Evolutionary conservation across 768 basidiomycete genomes (phyloP).

Genomic region (Lentinula sp.): DNA sequence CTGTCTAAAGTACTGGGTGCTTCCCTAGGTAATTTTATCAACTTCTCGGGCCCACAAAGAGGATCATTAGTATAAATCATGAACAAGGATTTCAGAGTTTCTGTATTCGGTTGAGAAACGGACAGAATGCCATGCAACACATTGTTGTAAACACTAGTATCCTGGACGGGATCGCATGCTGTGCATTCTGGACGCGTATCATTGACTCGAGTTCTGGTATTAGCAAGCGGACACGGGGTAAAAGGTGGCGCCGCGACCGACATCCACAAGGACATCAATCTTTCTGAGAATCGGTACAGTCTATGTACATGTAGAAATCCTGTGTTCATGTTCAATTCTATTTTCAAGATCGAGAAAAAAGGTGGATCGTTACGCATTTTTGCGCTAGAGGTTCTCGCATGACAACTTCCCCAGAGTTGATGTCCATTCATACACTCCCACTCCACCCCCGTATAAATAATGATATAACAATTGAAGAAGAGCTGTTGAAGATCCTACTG

Average conservation of each 20-base stretch:
- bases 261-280: neutral
- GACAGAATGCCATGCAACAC: neutral
- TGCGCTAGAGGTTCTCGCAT: too few relatives aligned
- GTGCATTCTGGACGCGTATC: neutral
- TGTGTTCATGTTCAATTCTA: too few relatives aligned
- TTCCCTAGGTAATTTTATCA: neutral
- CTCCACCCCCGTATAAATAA: too few relatives aligned
- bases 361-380: too few relatives aligned
- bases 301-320: too few relatives aligned
- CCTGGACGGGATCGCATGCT: neutral
- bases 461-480: too few relatives aligned
- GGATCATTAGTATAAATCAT: neutral
- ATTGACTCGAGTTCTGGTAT: neutral
- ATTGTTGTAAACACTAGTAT: neutral
- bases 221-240: neutral
- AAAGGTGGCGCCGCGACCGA: neutral
- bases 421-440: too few relatives aligned
- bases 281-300: neutral
- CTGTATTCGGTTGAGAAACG: neutral
- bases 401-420: too few relatives aligned
- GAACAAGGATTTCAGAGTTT: neutral
- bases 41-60: neutral
- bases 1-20: neutral
- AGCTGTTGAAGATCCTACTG: too few relatives aligned
- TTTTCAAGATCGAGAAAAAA: too few relatives aligned